Evolutionary conservation across 2,329 filamentous ascomycete species (phyloP).

Genomic region (Exophiala oligosperma): DNA sequence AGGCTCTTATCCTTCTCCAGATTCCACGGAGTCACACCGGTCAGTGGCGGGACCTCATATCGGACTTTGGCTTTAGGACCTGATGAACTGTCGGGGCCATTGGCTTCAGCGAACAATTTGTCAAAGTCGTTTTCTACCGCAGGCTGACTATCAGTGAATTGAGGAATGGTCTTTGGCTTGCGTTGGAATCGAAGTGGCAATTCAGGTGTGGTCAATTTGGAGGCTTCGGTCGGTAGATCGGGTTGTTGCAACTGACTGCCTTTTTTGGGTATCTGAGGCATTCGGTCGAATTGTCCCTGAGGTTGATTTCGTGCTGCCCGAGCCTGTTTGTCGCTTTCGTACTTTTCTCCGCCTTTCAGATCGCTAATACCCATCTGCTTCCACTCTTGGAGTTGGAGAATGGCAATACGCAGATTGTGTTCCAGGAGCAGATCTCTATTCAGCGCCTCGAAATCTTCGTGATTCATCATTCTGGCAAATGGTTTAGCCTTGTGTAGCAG

Average conservation of each 20-base stretch:
- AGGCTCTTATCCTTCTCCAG: slow-evolving; percentile 74
- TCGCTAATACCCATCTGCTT: slow-evolving; percentile 80
- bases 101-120: slow-evolving; percentile 57
- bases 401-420: slow-evolving; percentile 85
- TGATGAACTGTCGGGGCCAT: slow-evolving; percentile 41
- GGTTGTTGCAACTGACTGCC: slow-evolving; percentile 67
- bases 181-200: slow-evolving; percentile 63
- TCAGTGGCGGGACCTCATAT: slow-evolving; percentile 53
- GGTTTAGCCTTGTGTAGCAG: slow-evolving; percentile 91
- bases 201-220: slow-evolving; percentile 75
- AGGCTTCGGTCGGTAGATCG: slow-evolving; percentile 74
- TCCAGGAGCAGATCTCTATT: slow-evolving; percentile 86
- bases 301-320: slow-evolving; percentile 67
- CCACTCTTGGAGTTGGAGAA: slow-evolving; percentile 92
- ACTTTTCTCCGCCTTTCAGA: slow-evolving; percentile 83
- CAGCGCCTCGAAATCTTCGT: slow-evolving; percentile 82
- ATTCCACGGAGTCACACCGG: slow-evolving; percentile 53
- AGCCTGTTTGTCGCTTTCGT: slow-evolving; percentile 81
- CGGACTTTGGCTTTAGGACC: slow-evolving; percentile 45
- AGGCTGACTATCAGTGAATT: slow-evolving; percentile 34
- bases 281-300: slow-evolving; percentile 81
- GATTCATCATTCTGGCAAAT: slow-evolving; percentile 95
- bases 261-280: slow-evolving; percentile 60
- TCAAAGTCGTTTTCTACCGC: slow-evolving; percentile 52
- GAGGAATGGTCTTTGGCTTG: slow-evolving; percentile 38